These are phyloP conservation scores for Zopfochytrium polystomum DNA, from an alignment of 371 early-diverging fungal species.

Conservation along the genomic window DNA sequence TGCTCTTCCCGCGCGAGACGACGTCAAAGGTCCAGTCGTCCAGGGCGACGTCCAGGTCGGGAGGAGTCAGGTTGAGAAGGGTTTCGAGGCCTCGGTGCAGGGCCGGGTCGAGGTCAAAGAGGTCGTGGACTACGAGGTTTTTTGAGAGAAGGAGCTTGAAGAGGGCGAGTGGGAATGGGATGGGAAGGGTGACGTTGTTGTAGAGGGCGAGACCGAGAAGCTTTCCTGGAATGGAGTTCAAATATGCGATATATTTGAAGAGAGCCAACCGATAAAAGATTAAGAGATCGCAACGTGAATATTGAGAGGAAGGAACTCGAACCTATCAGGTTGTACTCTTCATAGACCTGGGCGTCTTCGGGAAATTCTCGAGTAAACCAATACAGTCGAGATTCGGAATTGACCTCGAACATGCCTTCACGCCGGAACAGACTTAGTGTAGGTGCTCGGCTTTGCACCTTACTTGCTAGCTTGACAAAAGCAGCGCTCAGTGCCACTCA, in stretches of 20 bases:
- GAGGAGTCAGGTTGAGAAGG: slow-evolving; percentile 41
- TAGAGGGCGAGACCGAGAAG: slow-evolving; percentile 90
- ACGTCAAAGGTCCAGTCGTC: slow-evolving; percentile 62
- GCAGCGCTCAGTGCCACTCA: not conserved
- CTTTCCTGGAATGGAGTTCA: slow-evolving; percentile 50
- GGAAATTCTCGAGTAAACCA: slow-evolving; percentile 62
- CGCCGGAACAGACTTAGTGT: too few relatives aligned
- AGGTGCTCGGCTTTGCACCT: not conserved
- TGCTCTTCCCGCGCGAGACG: too few relatives aligned
- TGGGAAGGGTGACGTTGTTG: slow-evolving; percentile 84
- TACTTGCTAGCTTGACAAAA: not conserved
- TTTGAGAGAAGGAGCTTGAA: slow-evolving; percentile 86
- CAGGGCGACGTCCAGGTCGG: slow-evolving; percentile 10
- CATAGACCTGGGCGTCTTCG: slow-evolving; percentile 50
- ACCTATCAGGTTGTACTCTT: slow-evolving; percentile 64
- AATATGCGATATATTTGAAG: too few relatives aligned
- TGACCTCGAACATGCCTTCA: slow-evolving; percentile 77
- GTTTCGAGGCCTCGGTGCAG: slow-evolving; percentile 60
- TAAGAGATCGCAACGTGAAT: too few relatives aligned
- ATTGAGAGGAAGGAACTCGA: too few relatives aligned
- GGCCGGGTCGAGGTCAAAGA: slow-evolving; percentile 62
- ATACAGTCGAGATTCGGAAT: slow-evolving; percentile 73
- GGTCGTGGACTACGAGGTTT: slow-evolving; percentile 49
- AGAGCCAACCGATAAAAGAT: too few relatives aligned
- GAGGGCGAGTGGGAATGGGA: slow-evolving; percentile 83